A percentile compares a stretch with the other conserved stretches of the same genome.
phyloP scores from a whole-genome alignment of 768 basidiomycete species.

The Postia placenta region DNA sequence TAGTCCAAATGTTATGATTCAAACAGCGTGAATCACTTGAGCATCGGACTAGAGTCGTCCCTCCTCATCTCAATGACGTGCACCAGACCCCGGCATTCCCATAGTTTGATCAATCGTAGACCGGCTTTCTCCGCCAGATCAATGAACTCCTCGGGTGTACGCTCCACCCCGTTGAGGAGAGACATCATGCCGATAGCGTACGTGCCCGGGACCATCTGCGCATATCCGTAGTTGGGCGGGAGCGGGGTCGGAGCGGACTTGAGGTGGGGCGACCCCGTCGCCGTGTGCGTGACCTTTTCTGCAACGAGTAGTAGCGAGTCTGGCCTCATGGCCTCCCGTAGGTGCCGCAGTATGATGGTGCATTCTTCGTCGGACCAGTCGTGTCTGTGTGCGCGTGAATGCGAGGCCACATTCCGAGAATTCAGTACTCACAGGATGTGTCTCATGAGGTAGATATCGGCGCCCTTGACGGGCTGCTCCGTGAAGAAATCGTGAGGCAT shows the following conservation, averaged over 20 bases:
- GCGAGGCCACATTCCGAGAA: background rate
- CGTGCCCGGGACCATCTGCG: background rate
- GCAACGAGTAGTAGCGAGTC: constrained; percentile 5
- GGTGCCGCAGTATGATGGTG: constrained; percentile 1
- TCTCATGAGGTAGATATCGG: constrained; percentile 9
- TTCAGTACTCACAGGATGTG: constrained; percentile 5
- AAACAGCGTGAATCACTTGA: no score
- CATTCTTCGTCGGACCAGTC: constrained; percentile 11
- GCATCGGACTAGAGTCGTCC: no score
- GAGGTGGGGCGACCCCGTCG: background rate
- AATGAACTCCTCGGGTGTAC: constrained; percentile 4
- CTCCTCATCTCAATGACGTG: constrained; percentile 8
- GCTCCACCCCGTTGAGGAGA: constrained; percentile 9
- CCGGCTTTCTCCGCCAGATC: constrained; percentile 8
- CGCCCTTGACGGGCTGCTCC: constrained; percentile 11
- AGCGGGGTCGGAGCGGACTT: constrained; percentile 7
- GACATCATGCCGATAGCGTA: constrained; percentile 10
- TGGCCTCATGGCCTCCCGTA: constrained; percentile 2
- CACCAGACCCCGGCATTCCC: constrained; percentile 6
- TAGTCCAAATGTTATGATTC: no score
- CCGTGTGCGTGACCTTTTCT: constrained; percentile 3
- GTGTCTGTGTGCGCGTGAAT: constrained; percentile 1
- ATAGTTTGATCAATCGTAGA: constrained; percentile 4
- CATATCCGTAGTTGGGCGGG: constrained; percentile 10
- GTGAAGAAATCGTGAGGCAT: constrained; percentile 13